Conservation (phyloP, 2,329 filamentous ascomycete genomes). For the Xenoacremonium recifei region DNA sequence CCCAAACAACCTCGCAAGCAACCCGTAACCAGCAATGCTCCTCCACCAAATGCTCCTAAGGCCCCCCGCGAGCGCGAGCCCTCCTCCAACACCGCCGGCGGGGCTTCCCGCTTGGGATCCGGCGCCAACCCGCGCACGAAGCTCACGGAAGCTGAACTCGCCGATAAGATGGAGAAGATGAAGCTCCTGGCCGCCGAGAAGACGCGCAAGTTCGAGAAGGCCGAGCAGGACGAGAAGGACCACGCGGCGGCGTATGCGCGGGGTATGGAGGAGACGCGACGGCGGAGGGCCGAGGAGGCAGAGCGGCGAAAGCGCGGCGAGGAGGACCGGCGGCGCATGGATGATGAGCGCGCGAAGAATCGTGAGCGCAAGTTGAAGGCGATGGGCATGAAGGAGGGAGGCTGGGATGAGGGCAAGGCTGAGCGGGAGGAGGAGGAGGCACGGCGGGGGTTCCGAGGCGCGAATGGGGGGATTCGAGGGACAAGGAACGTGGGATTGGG, state of each 20-base stretch:
- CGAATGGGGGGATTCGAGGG: slow-evolving; percentile 40
- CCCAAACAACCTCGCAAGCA: slow-evolving; percentile 14
- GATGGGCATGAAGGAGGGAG: slow-evolving; percentile 51
- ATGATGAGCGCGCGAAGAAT: slow-evolving; percentile 61
- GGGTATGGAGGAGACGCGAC: slow-evolving; percentile 55
- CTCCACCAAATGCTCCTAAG: slow-evolving; percentile 29
- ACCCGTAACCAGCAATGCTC: slow-evolving; percentile 23
- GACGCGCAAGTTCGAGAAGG: slow-evolving; percentile 57
- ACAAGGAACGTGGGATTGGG: slow-evolving; percentile 36
- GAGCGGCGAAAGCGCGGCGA: slow-evolving; percentile 51
- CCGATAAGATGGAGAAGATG: slow-evolving; percentile 60
- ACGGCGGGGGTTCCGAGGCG: slow-evolving; percentile 40
- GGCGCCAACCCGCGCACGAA: slow-evolving; percentile 60
- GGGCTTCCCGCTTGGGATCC: slow-evolving; percentile 46
- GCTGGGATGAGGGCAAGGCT: slow-evolving; percentile 61
- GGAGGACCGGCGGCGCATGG: slow-evolving; percentile 49
- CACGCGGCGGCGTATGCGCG: slow-evolving; percentile 54
- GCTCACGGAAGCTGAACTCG: slow-evolving; percentile 57
- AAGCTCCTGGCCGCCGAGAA: slow-evolving; percentile 58
- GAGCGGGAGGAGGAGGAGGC: slow-evolving; percentile 40
- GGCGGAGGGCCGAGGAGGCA: slow-evolving; percentile 50
- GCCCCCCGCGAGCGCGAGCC: slow-evolving; percentile 24
- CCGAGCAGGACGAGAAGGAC: slow-evolving; percentile 54
- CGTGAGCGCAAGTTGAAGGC: slow-evolving; percentile 60
- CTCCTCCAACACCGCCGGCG: slow-evolving; percentile 29